These are phyloP conservation scores for Cerioporus squamosus DNA, from an alignment of 1,284 basidiomycete species.

Conservation along the genomic window DNA sequence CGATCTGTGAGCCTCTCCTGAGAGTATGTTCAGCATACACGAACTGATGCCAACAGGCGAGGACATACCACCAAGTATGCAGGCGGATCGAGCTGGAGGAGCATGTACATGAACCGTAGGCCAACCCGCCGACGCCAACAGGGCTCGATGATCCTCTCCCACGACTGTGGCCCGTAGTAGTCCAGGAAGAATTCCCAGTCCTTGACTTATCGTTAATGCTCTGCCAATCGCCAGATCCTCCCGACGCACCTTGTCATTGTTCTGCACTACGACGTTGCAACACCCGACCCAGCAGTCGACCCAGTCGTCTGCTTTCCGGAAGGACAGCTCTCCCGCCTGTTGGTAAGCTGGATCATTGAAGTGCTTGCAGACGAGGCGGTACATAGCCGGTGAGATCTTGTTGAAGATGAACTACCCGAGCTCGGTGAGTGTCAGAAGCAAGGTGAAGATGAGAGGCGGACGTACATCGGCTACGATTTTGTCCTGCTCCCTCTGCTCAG, in stretches of 20 bases:
- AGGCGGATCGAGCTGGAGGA: constrained; percentile 67
- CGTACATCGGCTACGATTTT: constrained; percentile 47
- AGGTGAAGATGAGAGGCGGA: not conserved
- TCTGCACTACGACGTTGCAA: constrained; percentile 67
- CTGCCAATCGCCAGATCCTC: not conserved
- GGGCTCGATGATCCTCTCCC: constrained; percentile 59
- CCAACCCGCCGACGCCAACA: constrained; percentile 66
- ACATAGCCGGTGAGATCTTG: constrained; percentile 63
- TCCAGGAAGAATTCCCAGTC: constrained; percentile 74
- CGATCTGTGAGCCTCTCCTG: constrained; percentile 53
- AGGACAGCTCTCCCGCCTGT: constrained; percentile 34
- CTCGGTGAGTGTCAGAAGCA: not conserved
- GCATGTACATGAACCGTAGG: constrained; percentile 68
- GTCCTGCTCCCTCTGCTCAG: constrained; percentile 42
- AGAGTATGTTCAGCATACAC: not conserved
- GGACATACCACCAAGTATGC: constrained; percentile 66
- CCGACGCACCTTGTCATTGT: constrained; percentile 40
- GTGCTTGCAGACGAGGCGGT: constrained; percentile 61
- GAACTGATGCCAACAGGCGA: not conserved
- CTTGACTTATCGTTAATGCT: constrained; percentile 36
- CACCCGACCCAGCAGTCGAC: constrained; percentile 84
- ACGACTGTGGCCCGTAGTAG: constrained; percentile 59
- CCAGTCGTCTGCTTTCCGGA: constrained; percentile 51
- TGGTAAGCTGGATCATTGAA: constrained; percentile 39
- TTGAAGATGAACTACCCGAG: constrained; percentile 56